Conservation (phyloP, 768 basidiomycete species). For the Panaeolus cyanescens region DNA sequence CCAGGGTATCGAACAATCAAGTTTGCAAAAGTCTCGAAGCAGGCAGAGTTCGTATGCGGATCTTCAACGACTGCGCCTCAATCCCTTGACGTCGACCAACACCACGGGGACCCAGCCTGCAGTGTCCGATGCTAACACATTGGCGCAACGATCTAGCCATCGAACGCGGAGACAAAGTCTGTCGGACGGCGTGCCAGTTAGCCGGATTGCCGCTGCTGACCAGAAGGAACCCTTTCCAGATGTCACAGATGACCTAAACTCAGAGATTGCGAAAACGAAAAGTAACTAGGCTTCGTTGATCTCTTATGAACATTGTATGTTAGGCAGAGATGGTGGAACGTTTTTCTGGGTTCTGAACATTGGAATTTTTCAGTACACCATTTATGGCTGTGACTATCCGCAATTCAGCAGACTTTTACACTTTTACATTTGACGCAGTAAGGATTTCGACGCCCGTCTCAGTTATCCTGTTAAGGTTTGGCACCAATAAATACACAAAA, state of each 20-base stretch:
- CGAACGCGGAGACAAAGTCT: constrained; percentile 65
- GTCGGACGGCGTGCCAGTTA: constrained; percentile 63
- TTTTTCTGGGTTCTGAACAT: not conserved
- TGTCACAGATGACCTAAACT: constrained; percentile 68
- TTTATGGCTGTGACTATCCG: not conserved
- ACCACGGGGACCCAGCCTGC: constrained; percentile 8
- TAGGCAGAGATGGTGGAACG: not conserved
- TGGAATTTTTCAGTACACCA: not conserved
- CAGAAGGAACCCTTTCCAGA: constrained; percentile 58
- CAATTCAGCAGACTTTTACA: not conserved
- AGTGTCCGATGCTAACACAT: constrained; percentile 36
- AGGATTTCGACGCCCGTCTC: constrained; percentile 89
- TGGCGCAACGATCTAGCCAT: constrained; percentile 46
- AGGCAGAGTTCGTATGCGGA: constrained; percentile 81
- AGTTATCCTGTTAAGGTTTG: constrained; percentile 63
- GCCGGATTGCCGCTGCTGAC: constrained; percentile 62
- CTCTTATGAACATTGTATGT: not conserved
- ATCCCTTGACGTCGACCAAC: constrained; percentile 21
- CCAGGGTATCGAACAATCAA: constrained; percentile 43
- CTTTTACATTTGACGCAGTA: constrained; percentile 50
- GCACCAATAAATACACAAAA: constrained; percentile 6
- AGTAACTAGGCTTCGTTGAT: not conserved
- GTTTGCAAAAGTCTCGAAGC: constrained; percentile 50
- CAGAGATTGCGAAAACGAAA: constrained; percentile 50
- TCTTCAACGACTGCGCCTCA: constrained; percentile 64